Evolutionary conservation across 139 green algal genomes (phyloP), one percentile per base, ranked within the genome.

Genomic region (Coelastrella sp.): DNA sequence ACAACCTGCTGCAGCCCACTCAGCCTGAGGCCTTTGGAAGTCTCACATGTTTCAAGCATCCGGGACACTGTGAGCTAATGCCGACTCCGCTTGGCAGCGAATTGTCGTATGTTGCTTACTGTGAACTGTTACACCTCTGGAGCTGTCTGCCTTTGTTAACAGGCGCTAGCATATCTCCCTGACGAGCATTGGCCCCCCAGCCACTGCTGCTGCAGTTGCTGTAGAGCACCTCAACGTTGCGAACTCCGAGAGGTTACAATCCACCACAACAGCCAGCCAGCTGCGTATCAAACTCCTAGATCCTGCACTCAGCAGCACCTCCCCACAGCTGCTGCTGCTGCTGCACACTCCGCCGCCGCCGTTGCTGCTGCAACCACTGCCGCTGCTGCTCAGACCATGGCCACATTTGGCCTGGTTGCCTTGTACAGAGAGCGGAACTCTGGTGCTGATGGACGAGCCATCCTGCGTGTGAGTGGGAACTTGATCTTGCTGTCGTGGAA

Each of bases 401-500:
- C 95, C 61, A 96, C 92, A 91, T 93, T 97, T 85, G 97, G 97
- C 57, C 97, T 93, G 66, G 93, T 94, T 75, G 96, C 96, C 96
- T 99, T 99, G 97, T 97, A 99, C 10, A 95, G 93, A 5, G 96
- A 98, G 91, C 94, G 96, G 92, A 93, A 96, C 84, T 91, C 93
- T 82, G 95, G 94, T 74, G n/a, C 73, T 10, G 78, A 87, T 57
- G 94, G 89, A 71, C 93, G 90, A 60, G 88, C 64, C 73, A 93
- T 65, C 86, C 83, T 92, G 91, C 92, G 93, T 14, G 96, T 96
- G 75, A 99, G 79, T 73, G 98, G 98, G 97, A 99, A 99, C 88
- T 94, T 95, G 93, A 99, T 98, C 93, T 98, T 98, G 90, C 95
- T 96, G 94, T 99, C 95, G 83, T 98, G 96, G 97, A 99, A 99